These are phyloP conservation scores for Moringa oleifera DNA, from an alignment of 345 rosid genomes.

Conservation along the genomic window DNA sequence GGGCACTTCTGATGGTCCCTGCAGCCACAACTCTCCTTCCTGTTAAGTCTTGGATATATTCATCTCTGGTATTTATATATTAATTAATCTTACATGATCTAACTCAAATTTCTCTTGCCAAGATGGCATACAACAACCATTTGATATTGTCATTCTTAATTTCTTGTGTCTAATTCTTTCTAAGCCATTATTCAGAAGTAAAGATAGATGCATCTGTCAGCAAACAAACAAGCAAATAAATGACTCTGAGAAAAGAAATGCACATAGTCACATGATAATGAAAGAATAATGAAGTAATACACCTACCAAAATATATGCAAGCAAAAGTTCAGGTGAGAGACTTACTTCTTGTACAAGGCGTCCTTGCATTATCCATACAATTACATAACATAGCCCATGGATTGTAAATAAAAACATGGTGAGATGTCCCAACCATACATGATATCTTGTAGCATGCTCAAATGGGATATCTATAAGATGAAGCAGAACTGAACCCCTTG, in stretches of 20 bases:
- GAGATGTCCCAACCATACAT: conserved; percentile 90
- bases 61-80: neutral
- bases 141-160: neutral
- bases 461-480: conserved; percentile 78
- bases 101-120: too few species aligned
- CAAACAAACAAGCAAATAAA: neutral
- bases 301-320: conserved; percentile 1
- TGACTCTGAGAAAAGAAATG: neutral
- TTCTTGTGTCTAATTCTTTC: neutral
- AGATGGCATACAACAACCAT: too few species aligned
- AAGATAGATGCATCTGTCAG: neutral
- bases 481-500: conserved; percentile 86
- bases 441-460: conserved; percentile 87
- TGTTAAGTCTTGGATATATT: too few species aligned
- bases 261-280: neutral
- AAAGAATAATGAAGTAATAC: neutral
- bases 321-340: neutral
- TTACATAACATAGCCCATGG: conserved; percentile 63
- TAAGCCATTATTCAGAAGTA: neutral
- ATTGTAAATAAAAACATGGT: conserved; percentile 75
- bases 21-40: neutral
- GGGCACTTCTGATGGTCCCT: neutral
- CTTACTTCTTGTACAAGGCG: conserved; percentile 53
- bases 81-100: too few species aligned
- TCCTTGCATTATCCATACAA: conserved; percentile 58